Base-by-base conservation (phyloP, 1,284 basidiomycete genomes). In the Pterula multifida region DNA sequence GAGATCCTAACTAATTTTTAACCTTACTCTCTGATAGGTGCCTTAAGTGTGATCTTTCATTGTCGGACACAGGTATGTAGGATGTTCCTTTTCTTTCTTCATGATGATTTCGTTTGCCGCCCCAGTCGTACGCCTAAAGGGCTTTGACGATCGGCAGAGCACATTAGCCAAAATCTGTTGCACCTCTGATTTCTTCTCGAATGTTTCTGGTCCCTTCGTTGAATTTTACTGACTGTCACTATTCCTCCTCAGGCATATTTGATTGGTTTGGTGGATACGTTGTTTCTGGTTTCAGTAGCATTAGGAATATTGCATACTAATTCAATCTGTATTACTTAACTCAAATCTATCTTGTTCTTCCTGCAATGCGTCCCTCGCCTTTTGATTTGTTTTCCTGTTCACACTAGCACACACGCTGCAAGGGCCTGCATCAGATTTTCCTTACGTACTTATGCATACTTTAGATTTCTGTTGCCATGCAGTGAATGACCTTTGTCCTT, bases 101-200 rank as follows among this genome's bases (percentile, higher is more conserved):
- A 22, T 42, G 39, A 42, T 42, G 39, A 42, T 42, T 42, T 42
- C 39, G 39, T 19, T 42, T 42, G 39, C 39, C 39, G 39, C 39
- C 39, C 39, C 39, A 42, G 39, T 42, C 39, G 13, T 42, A 42
- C 9, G 4, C 21, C 17, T 22, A 9, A 42, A 22, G 39, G 13
- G 39, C 39, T 6, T 17, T 22, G 39, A 42, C 17, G 39, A 42
- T 42, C 17, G 39, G 39, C 17, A 42, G 39, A 42, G 39, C 39
- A 42, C 39, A 32, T 32, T 35, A 42, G 39, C 39, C 39, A 42
- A 42, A 42, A 6, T 17, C 21, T 9, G 39, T 42, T 32, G 39
- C 21, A 42, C 21, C 39, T 9, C 39, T 42, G 39, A 42, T 22
- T 9, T 42, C 19, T 19, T 17, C 17, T 22, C 21, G 6, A n/a